Percentiles rank a stretch among this genome's conserved stretches.
Conservation (phyloP, 169 alveolate genomes). For the Plasmodium malariae region DNA sequence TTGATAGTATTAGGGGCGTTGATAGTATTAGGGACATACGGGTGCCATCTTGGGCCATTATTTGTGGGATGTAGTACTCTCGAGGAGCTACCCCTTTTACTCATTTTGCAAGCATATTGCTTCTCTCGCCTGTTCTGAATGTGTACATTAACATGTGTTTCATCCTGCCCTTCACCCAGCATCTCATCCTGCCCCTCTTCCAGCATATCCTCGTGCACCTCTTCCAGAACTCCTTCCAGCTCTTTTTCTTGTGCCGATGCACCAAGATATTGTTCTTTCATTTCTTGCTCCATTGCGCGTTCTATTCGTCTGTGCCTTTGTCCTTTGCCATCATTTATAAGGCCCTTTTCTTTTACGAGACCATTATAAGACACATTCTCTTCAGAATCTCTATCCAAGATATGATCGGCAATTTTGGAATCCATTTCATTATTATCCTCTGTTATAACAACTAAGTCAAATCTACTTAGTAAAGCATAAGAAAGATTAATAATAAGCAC, state of each 20-base stretch:
- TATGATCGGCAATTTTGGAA: conserved; percentile 49
- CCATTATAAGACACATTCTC: neutral
- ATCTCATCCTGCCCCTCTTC: too few species aligned
- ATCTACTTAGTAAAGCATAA: conserved; percentile 78
- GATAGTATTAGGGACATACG: neutral
- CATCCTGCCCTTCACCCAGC: too few species aligned
- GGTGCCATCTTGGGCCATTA: neutral
- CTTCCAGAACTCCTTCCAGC: too few species aligned
- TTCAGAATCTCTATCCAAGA: conserved; percentile 22
- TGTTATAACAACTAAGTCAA: conserved; percentile 84
- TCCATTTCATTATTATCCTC: conserved; percentile 63
- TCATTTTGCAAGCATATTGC: too few species aligned
- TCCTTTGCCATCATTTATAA: too few species aligned
- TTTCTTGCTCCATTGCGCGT: too few species aligned
- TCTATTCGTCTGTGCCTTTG: too few species aligned
- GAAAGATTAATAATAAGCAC: conserved; percentile 57
- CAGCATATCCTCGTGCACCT: too few species aligned
- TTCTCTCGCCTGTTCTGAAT: too few species aligned
- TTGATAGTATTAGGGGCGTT: neutral
- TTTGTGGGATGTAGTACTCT: neutral
- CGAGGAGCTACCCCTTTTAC: neutral
- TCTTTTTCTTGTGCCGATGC: too few species aligned
- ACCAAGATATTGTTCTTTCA: too few species aligned
- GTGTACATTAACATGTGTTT: too few species aligned
- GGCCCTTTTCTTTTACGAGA: neutral